Evolutionary conservation across 2,329 filamentous ascomycete genomes (phyloP).

Genomic region (Hymenoscyphus repandus): DNA sequence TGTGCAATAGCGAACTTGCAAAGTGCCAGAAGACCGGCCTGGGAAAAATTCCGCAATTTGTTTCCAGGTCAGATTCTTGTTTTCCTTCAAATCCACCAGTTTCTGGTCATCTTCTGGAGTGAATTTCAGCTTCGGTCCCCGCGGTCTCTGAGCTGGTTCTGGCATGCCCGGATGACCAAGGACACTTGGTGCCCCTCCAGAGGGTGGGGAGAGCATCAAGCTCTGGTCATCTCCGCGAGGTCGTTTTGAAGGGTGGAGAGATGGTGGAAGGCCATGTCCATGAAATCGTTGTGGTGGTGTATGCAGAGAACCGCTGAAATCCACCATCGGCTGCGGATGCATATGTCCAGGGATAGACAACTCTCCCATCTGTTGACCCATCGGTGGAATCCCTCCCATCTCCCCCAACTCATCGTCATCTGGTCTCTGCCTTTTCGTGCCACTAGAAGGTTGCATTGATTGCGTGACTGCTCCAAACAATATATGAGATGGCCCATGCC

Average conservation of each 20-base stretch:
- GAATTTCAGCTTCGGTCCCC: constrained; percentile 89
- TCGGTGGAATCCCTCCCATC: constrained; percentile 36
- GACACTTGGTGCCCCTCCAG: constrained; percentile 66
- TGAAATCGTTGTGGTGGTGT: constrained; percentile 44
- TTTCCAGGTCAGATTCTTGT: constrained; percentile 93
- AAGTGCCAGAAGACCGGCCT: constrained; percentile 79
- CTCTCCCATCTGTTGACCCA: constrained; percentile 33
- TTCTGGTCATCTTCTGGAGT: constrained; percentile 87
- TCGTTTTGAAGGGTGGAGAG: constrained; percentile 64
- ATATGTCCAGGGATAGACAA: constrained; percentile 49
- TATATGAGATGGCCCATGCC: constrained; percentile 43
- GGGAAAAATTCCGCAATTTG: constrained; percentile 97
- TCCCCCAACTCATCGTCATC: constrained; percentile 45
- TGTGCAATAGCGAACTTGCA: constrained; percentile 92
- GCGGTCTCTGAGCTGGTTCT: constrained; percentile 69
- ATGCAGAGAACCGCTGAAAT: constrained; percentile 33
- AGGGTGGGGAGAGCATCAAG: constrained; percentile 39
- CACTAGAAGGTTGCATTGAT: constrained; percentile 27
- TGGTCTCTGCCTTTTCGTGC: constrained; percentile 49
- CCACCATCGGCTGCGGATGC: constrained; percentile 50
- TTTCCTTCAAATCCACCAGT: constrained; percentile 86
- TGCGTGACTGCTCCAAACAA: constrained; percentile 37
- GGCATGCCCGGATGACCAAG: constrained; percentile 88
- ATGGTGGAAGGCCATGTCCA: constrained; percentile 75
- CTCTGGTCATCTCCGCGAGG: constrained; percentile 51